Evolutionary conservation across 805 yeast genomes (phyloP), one percentile per base, ranked within the genome.

Genomic region (Teunomyces stri): DNA sequence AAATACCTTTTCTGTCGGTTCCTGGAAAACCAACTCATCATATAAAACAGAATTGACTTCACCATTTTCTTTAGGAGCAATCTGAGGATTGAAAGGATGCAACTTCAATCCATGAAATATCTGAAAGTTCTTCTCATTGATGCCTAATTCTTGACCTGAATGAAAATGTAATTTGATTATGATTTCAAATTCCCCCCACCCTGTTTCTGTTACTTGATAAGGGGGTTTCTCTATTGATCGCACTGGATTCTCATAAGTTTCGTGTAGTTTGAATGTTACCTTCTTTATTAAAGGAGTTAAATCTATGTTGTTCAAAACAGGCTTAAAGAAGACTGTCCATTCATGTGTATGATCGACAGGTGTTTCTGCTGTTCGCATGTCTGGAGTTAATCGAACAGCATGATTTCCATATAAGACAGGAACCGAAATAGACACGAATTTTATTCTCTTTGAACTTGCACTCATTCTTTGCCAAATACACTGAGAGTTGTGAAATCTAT

Each of bases 171-270:
- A 80, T 61, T 91, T 88, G 46, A 94, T 84, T 31, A 87, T 81
- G 51, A 94, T 86, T 60, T 94, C 99, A 66, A 94, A 94, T 65
- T 94, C 99, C 55, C 99, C 99, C 99, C 99, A 94, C 0, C 99
- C 99, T 0, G 98, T 88, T 61, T 94, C 99, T 1, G 96, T 87
- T 25, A 94, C 89, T 64, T 90, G 96, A 59, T 86, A 94, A 0
- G 99, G 99, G 1, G 98, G 97, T 27, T 74, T 63, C 52, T 94
- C 98, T 12, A 92, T 76, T 1, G 94, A 78, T 46, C 99, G 73
- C n/a, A 89, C 81, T 1, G 97, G 81, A 56, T 84, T 88, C 16
- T 84, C 85, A 58, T 92, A 94, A 0, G 99, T 94, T 54, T 94
- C 99, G 65, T 94, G 99, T 18, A 94, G 73, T 62, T 94, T 94